Base-by-base conservation (phyloP, 225 moss, liverwort and hornwort genomes). In the Lunularia cruciata region DNA sequence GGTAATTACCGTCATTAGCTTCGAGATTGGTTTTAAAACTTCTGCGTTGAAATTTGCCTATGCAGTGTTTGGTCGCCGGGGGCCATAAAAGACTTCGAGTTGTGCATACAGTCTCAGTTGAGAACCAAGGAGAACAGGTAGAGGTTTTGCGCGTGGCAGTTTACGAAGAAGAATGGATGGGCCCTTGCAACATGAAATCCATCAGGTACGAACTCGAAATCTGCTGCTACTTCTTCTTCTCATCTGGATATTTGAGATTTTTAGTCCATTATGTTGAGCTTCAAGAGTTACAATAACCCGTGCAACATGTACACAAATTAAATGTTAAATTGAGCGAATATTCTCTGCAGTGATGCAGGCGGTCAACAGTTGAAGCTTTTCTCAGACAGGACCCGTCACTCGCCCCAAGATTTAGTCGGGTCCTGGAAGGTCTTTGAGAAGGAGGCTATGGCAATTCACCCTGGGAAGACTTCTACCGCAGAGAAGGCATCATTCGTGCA, bases 161-260 rank as follows among this genome's bases (percentile, higher is more conserved):
- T 14, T 78, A 84, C 61, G 92, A 90, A 76, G 95, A 96, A 68
- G 89, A 96, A 65, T 96, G 95, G 95, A 86, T 87, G 88, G 95
- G 95, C 8, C 95, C 95, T 69, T 74, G 81, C 73, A 88, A 89
- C 65, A 81, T 92, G 95, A 83, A 90, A 47, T 87, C 80, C 22
- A 87, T 90, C 76, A 96, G 95, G 92, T 92, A 49, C 38, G 45
- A n/a, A n/a, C n/a, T n/a, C n/a, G n/a, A n/a, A n/a, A n/a, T 22
- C 31, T 26, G 16, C 64, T 40, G 14, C 15, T 43, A 3, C 3
- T 15, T 51, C 27, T 51, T 38, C 38, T 12, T 20, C 47, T 9
- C 52, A 14, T 33, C 6, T 34, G 18, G 4, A n/a, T 52, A 4
- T n/a, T n/a, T n/a, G n/a, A n/a, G n/a, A n/a, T n/a, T n/a, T n/a